Conservation (phyloP, 2,329 filamentous ascomycete genomes). For the Colletotrichum noveboracense region DNA sequence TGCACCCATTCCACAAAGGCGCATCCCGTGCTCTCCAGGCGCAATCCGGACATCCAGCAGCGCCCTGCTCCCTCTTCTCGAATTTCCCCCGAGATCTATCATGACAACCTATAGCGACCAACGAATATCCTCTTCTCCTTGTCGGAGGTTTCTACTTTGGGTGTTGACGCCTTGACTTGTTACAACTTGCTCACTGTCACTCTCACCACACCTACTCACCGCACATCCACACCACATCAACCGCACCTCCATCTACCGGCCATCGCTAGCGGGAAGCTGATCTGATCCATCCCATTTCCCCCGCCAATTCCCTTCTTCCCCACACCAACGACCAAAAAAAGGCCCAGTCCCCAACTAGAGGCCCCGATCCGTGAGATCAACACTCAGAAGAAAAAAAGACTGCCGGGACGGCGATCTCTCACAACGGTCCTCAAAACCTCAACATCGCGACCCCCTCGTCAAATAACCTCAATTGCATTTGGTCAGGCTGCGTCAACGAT, state of each 20-base stretch:
- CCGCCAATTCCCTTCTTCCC: slow-evolving; percentile 10
- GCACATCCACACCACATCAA: background rate
- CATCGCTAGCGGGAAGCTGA: slow-evolving; percentile 9
- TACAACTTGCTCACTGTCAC: background rate
- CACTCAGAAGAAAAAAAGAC: background rate
- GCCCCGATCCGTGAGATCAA: slow-evolving; percentile 15
- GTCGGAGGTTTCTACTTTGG: slow-evolving; percentile 45
- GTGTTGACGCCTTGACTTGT: slow-evolving; percentile 41
- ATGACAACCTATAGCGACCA: slow-evolving; percentile 41
- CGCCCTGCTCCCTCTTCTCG: background rate
- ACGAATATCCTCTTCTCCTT: slow-evolving; percentile 42
- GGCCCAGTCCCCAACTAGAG: background rate
- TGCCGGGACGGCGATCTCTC: background rate
- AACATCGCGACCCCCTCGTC: background rate
- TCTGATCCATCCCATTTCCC: slow-evolving; percentile 10
- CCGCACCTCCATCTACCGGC: slow-evolving; percentile 7
- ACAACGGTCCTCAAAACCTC: background rate
- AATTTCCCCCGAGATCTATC: slow-evolving; percentile 31
- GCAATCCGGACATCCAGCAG: background rate
- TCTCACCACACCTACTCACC: background rate
- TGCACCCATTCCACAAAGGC: slow-evolving; percentile 4
- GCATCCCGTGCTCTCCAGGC: background rate
- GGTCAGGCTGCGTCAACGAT: background rate
- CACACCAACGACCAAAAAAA: slow-evolving; percentile 7
- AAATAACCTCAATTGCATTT: background rate